Percentiles rank a stretch among this genome's conserved stretches.
phyloP scores from a whole-genome alignment of 2,329 filamentous ascomycete species.

The Didymella keratinophila region DNA sequence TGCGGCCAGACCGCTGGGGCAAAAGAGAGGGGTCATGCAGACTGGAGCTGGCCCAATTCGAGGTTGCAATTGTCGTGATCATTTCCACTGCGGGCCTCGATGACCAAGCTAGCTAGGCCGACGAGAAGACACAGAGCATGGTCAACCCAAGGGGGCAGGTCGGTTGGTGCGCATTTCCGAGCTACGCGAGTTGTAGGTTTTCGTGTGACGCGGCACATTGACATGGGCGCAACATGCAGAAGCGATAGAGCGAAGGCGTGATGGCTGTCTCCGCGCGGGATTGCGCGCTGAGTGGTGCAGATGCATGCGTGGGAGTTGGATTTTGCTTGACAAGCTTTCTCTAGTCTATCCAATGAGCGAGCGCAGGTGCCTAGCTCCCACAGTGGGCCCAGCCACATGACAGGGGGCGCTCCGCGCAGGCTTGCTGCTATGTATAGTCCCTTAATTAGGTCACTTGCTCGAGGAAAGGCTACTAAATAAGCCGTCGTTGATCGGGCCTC shows the following conservation, averaged over 20 bases:
- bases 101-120: constrained; percentile 34
- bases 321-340: constrained; percentile 51
- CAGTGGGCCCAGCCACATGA: constrained; percentile 28
- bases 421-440: constrained; percentile 42
- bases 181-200: constrained; percentile 31
- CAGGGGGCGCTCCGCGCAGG: constrained; percentile 33
- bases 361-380: constrained; percentile 32
- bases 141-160: constrained; percentile 45
- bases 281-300: constrained; percentile 41
- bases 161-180: constrained; percentile 35
- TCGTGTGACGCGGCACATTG: constrained; percentile 41
- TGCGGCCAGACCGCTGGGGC: constrained; percentile 31
- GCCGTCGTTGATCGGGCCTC: constrained; percentile 13
- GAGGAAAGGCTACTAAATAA: constrained; percentile 47
- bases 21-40: constrained; percentile 26
- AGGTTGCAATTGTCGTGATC: constrained; percentile 37
- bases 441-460: constrained; percentile 40
- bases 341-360: constrained; percentile 43
- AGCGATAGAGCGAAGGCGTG: constrained; percentile 39
- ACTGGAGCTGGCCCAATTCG: constrained; percentile 35
- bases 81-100: constrained; percentile 44
- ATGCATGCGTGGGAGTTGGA: constrained; percentile 37
- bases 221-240: constrained; percentile 43
- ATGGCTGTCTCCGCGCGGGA: constrained; percentile 36
- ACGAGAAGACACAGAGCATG: constrained; percentile 35